A percentile compares a stretch with the other conserved stretches of the same genome.
phyloP scores from a whole-genome alignment of 208 protist genomes.

The Entamoeba dispar region DNA sequence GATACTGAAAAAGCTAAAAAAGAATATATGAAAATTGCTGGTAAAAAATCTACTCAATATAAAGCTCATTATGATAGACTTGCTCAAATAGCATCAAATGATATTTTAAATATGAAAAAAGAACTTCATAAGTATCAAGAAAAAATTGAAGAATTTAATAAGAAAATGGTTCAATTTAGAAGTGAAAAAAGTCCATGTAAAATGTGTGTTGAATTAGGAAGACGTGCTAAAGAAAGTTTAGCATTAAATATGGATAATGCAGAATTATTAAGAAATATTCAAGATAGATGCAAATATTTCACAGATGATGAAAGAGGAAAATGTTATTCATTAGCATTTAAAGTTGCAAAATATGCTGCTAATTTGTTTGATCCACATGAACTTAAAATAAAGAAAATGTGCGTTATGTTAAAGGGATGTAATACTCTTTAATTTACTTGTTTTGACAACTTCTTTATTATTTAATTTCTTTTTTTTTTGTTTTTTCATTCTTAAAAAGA shows the following conservation, averaged over 20 bases:
- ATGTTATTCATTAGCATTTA: neutral
- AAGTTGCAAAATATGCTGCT: neutral
- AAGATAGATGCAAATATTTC: neutral
- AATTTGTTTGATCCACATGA: neutral
- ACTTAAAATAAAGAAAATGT: neutral
- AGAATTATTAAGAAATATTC: neutral
- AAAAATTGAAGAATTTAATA: neutral
- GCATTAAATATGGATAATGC: neutral
- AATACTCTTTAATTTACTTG: neutral
- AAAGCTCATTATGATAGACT: neutral
- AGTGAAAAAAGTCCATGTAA: neutral
- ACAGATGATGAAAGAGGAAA: neutral
- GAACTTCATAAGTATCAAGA: neutral
- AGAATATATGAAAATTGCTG: neutral
- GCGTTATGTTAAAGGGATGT: neutral
- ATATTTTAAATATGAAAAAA: neutral
- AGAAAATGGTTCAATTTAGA: neutral
- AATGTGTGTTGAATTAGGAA: neutral
- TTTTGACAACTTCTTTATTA: too few species aligned
- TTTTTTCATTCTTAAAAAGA: too few species aligned
- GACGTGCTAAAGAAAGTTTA: neutral
- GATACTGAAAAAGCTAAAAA: neutral
- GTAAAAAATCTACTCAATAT: neutral
- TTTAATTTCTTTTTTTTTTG: too few species aligned
- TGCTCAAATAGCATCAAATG: neutral